Evolutionary conservation across 257 asterid species (phyloP).

Genomic region (Leonotis leonurus): DNA sequence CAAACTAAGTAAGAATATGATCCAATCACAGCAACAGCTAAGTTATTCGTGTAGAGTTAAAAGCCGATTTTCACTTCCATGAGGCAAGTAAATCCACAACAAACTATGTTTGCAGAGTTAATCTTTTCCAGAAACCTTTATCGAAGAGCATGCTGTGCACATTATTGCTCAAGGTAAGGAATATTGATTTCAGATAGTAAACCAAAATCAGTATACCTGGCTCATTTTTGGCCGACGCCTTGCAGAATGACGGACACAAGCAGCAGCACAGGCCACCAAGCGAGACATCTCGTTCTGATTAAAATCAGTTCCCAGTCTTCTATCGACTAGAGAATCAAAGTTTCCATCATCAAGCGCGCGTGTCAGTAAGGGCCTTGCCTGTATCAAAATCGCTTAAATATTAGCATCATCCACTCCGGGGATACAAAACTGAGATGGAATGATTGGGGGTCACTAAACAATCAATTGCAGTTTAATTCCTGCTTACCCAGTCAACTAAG

Average conservation of each 20-base stretch:
- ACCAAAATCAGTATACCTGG: too few relatives aligned
- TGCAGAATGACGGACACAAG: conserved; percentile 85
- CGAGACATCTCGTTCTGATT: conserved; percentile 61
- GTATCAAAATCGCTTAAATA: conserved; percentile 13
- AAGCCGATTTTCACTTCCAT: too few relatives aligned
- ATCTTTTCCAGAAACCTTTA: too few relatives aligned
- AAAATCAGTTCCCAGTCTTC: conserved; percentile 32
- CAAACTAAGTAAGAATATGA: neutral
- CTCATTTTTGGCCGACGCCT: conserved; percentile 85
- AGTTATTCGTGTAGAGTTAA: too few relatives aligned
- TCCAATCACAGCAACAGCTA: too few relatives aligned
- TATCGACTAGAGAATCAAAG: conserved; percentile 52
- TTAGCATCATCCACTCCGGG: neutral
- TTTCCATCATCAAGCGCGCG: conserved; percentile 66
- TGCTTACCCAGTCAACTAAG: conserved; percentile 88
- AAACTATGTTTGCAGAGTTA: too few relatives aligned
- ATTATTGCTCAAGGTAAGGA: too few relatives aligned
- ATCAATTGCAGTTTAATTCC: neutral
- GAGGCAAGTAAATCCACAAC: too few relatives aligned
- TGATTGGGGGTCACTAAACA: neutral
- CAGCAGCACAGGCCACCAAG: conserved; percentile 86
- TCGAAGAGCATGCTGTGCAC: too few relatives aligned
- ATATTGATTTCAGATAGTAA: too few relatives aligned
- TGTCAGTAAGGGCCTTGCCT: conserved; percentile 83
- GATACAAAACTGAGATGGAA: neutral